Evolutionary conservation across 2,329 filamentous ascomycete species (phyloP), one percentile per base, ranked within the genome.

Genomic region (Blastomyces parvus): DNA sequence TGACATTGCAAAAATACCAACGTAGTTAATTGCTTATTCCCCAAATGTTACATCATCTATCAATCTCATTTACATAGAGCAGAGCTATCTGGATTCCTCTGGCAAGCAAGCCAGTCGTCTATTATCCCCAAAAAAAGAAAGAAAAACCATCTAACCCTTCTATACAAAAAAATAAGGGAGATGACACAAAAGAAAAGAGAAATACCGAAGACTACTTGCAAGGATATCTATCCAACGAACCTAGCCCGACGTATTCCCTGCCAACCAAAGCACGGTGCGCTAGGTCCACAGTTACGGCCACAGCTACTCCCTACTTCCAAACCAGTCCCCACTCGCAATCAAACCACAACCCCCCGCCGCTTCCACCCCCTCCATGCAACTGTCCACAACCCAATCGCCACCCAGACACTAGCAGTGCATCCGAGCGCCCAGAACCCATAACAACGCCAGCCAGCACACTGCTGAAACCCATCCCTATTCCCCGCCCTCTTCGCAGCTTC

Each of bases 341-440:
- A 84, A 60, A 89, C 85, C 61, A 90, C 83, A 72, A 97, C 86
- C 0, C 89, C 90, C 64, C 90, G 83, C 70, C 83, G 83, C 66
- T 82, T 83, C 92, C 92, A 97, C 0, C 90, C 89, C 74, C 88
- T 88, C 92, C 91, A 97, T 7, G 91, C 91, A 81, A 85, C 88
- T 19, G 87, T 67, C 77, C 93, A 88, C 69, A 91, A 76, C 2
- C 79, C 80, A 70, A 89, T 87, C 0, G 91, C 92, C 46, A 90
- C 68, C 86, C 88, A 92, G 0, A 95, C 88, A 66, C 88, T 92
- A 0, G 83, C 77, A 0, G 88, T 74, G 65, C 77, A 79, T 0
- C 78, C 87, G 83, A 96, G 91, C 0, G 88, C 89, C 91, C 91
- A 96, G 68, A 93, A 95, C 13, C 87, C 86, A 77, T 96, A 97